A percentile compares a stretch with the other conserved stretches of the same genome.
Conservation (phyloP, 83 land plant species). For the Isoetes engelmannii region DNA sequence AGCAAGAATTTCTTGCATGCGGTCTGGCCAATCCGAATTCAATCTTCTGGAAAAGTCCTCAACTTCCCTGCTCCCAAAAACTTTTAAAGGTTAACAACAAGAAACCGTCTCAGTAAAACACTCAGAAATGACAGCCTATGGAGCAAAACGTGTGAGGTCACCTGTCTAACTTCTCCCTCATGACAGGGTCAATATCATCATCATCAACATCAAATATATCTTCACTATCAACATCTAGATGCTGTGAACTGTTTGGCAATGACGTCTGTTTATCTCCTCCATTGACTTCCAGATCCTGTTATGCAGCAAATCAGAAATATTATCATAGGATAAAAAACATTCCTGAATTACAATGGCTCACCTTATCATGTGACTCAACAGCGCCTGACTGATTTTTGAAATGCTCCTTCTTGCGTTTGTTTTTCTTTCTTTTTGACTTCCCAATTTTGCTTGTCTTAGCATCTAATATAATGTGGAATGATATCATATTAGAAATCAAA, state of each 20-base stretch:
- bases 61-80: constrained; percentile 39
- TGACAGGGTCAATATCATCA: constrained; percentile 58
- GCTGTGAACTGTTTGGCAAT: neutral
- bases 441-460: constrained; percentile 17
- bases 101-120: neutral
- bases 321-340: too few relatives aligned
- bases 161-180: constrained; percentile 57
- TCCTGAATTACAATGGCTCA: too few relatives aligned
- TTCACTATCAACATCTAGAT: neutral
- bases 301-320: too few relatives aligned
- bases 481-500: neutral
- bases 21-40: constrained; percentile 63
- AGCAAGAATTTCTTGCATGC: constrained; percentile 60
- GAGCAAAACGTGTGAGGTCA: neutral
- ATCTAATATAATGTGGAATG: neutral
- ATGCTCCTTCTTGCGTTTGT: constrained; percentile 31
- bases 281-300: too few relatives aligned
- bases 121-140: neutral
- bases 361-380: too few relatives aligned
- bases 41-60: constrained; percentile 65
- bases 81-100: neutral
- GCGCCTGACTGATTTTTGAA: neutral
- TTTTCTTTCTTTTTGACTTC: constrained; percentile 27
- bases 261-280: too few relatives aligned
- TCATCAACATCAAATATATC: constrained; percentile 41